Evolutionary conservation across 2,329 filamentous ascomycete genomes (phyloP), one percentile per base, ranked within the genome.

Genomic region (Pyricularia grisea): DNA sequence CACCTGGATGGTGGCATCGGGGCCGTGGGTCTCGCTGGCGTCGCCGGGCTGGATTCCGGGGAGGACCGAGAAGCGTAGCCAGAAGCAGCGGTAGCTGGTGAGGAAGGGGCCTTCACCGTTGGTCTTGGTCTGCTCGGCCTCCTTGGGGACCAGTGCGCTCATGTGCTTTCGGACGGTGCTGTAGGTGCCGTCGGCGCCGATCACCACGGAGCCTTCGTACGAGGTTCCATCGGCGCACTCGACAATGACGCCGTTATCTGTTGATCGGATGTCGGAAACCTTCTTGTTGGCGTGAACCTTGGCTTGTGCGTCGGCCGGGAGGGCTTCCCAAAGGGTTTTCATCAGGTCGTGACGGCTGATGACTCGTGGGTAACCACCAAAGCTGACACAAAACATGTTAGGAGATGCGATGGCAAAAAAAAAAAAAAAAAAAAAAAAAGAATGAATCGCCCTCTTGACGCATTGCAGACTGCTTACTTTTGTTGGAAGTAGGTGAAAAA

Each of bases 101-200:
- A 55, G 42, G 42, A 55, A 55, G 42, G 42, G 42, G 20, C 4
- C 42, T n/a, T 55, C 17, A 5, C 4, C n/a, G 42, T 6, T 17
- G 42, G 5, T 55, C 20, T 55, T 20, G 20, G 42, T n/a, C 42
- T 20, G 42, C 42, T 55, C 17, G 17, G 42, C 42, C 42, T 55
- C 42, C 42, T 55, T 55, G 42, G 42, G 31, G 55, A 31, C n/a
- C 7, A 69, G 60, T 23, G 67, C 69, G 58, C 69, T 69, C 65
- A 75, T 73, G 23, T 72, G 67, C 23, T 69, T 65, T 11, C 74
- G 69, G 28, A 75, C 72, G 2, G 67, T 65, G 70, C 74, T 75
- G 69, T 74, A 71, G 27, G 73, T 73, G 31, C 74, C 74, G 68
- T 75, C 74, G 28, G 71, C 70, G 25, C 74, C 74, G 23, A 74